Base-by-base conservation (phyloP, 176 grass and related monocot species). In the Pontederia paniculata region DNA sequence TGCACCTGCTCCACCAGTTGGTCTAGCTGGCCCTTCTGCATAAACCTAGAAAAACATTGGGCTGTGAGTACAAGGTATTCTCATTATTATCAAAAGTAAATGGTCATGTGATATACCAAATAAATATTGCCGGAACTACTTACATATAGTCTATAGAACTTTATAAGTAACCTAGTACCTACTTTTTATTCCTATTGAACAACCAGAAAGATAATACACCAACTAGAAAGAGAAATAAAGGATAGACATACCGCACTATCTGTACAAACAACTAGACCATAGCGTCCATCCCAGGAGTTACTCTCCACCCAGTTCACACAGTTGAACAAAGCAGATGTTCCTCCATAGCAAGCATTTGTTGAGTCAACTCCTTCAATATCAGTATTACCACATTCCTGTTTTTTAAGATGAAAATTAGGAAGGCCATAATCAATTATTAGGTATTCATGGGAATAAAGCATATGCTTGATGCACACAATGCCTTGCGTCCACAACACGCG, bases 291-390 rank as follows among this genome's bases (percentile, higher is more conserved):
- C 87, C 87, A 98, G 49, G 83, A 98, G 51, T 31, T 88, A 74
- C 93, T 98, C 74, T 98, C 87, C 6, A 98, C 93, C 93, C 87
- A 98, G 55, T 91, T 98, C 31, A 90, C 83, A 66, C 93, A 98
- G 49, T 98, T 98, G 49, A 91, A 80, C 48, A 98, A 71, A 17
- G 93, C 87, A 70, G 93, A 83, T 64, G 93, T 98, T 37, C 93
- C 87, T 70, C 93, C 93, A 78, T 98, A 98, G 47, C 87, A 98
- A 1, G 93, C 87, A 42, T 98, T 98, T 54, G 80, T 82, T 13
- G 86, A 91, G 69, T 98, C 93, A 63, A 98, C 93, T 67, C 93
- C 93, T 67, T 98, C 93, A 62, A 98, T 79, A 63, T 91, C 87
- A 44, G 93, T 91, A 71, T 98, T 98, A 53, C 77, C 83, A 80